Conservation (phyloP, 1,284 basidiomycete genomes). For the Termitomyces sp. region DNA sequence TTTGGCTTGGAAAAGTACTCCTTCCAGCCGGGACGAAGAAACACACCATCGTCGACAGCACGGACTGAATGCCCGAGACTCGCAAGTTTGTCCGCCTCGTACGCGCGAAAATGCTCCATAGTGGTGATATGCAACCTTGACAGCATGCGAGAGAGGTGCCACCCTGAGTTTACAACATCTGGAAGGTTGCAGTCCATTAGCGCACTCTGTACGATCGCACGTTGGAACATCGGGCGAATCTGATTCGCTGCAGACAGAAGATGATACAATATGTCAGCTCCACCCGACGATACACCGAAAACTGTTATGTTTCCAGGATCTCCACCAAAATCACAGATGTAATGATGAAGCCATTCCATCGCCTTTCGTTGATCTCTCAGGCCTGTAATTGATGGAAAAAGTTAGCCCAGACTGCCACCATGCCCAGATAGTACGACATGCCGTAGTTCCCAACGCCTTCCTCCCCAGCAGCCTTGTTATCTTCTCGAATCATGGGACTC, state of each 20-base stretch:
- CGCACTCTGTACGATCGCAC: slow-evolving; percentile 64
- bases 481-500: slow-evolving; percentile 55
- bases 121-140: slow-evolving; percentile 45
- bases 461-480: slow-evolving; percentile 57
- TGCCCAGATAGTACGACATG: slow-evolving; percentile 23
- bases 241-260: slow-evolving; percentile 62
- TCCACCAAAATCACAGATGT: slow-evolving; percentile 67
- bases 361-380: slow-evolving; percentile 66
- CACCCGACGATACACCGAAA: slow-evolving; percentile 67
- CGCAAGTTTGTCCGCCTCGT: slow-evolving; percentile 53
- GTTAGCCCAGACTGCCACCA: slow-evolving; percentile 7
- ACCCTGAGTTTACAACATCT: slow-evolving; percentile 54
- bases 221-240: slow-evolving; percentile 52
- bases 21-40: slow-evolving; percentile 58
- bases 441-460: slow-evolving; percentile 76
- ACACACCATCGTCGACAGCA: slow-evolving; percentile 62
- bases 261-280: slow-evolving; percentile 67
- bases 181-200: slow-evolving; percentile 57
- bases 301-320: slow-evolving; percentile 67
- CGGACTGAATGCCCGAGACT: slow-evolving; percentile 43
- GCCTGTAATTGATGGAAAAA: slow-evolving; percentile 31
- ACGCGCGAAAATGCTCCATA: slow-evolving; percentile 53
- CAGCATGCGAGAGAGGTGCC: slow-evolving; percentile 59
- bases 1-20: slow-evolving; percentile 37
- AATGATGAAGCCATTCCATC: slow-evolving; percentile 64